Percentiles rank a stretch among this genome's conserved stretches.
These are phyloP conservation scores for Paxillus ammoniavirescens DNA, from an alignment of 768 basidiomycete species.

Conservation along the genomic window DNA sequence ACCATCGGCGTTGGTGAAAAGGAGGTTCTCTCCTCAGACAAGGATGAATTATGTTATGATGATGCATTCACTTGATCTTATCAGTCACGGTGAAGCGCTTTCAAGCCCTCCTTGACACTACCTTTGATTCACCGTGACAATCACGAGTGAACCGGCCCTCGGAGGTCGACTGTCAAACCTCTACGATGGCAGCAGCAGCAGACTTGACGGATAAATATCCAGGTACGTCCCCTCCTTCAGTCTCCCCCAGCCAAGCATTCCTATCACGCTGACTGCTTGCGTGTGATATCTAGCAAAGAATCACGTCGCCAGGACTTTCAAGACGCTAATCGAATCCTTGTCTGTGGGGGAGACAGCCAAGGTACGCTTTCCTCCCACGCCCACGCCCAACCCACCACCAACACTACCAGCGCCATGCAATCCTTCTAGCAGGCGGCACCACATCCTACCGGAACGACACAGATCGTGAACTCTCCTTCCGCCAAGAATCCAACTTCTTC, in stretches of 20 bases:
- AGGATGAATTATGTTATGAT: too few relatives aligned
- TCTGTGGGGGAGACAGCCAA: conserved; percentile 50
- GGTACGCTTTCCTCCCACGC: conserved; percentile 34
- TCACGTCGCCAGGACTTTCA: conserved; percentile 54
- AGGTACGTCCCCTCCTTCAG: conserved; percentile 10
- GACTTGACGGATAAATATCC: conserved; percentile 19
- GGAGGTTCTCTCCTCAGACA: too few relatives aligned
- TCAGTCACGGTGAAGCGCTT: too few relatives aligned
- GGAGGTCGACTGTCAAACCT: too few relatives aligned
- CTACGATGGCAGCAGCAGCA: conserved; percentile 5
- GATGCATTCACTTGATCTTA: too few relatives aligned
- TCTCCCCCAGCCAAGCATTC: too few relatives aligned
- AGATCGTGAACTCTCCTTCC: conserved; percentile 75
- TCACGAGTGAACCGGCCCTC: too few relatives aligned
- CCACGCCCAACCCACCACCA: not conserved
- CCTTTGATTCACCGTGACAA: too few relatives aligned
- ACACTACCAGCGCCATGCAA: conserved; percentile 56
- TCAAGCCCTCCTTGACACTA: too few relatives aligned
- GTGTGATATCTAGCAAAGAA: conserved; percentile 39
- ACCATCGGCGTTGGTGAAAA: conserved; percentile 54
- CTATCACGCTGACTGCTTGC: not conserved
- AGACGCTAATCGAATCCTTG: conserved; percentile 48
- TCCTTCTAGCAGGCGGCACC: conserved; percentile 64
- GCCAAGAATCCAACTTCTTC: conserved; percentile 83
- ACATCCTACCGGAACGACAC: conserved; percentile 76